phyloP scores from a whole-genome alignment of 768 basidiomycete genomes.

The Panellus pusillus region DNA sequence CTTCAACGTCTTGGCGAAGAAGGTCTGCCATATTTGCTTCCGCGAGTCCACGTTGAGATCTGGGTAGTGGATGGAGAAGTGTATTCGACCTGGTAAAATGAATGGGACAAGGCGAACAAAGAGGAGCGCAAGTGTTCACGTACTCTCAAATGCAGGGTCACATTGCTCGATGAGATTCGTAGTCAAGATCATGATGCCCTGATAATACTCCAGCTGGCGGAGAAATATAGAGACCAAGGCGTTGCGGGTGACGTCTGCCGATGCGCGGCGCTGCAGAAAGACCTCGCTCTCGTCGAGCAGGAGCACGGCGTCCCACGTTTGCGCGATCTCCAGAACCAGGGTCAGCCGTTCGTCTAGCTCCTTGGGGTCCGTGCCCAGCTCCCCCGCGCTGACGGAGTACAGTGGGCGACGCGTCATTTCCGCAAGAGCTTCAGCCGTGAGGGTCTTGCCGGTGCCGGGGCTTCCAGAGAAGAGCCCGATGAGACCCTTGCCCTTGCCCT shows the following conservation, averaged over 20 bases:
- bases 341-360: conserved; percentile 25
- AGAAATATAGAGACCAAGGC: conserved; percentile 38
- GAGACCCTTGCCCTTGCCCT: conserved; percentile 39
- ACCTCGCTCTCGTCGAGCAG: conserved; percentile 39
- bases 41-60: conserved; percentile 28
- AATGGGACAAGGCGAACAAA: not conserved
- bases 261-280: conserved; percentile 29
- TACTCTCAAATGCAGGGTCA: conserved; percentile 34
- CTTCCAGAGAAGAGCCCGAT: conserved; percentile 33
- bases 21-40: conserved; percentile 29
- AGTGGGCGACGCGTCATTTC: conserved; percentile 31
- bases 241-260: conserved; percentile 28
- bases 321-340: conserved; percentile 28
- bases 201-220: conserved; percentile 37
- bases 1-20: conserved; percentile 22
- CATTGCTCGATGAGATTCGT: conserved; percentile 31
- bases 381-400: conserved; percentile 32
- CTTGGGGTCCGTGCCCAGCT: conserved; percentile 30
- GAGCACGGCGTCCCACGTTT: conserved; percentile 36
- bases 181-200: conserved; percentile 37
- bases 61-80: conserved; percentile 34
- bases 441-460: conserved; percentile 39
- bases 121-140: no score
- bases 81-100: conserved; percentile 30
- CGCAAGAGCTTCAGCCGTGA: conserved; percentile 36